Percentiles rank a stretch among this genome's conserved stretches.
These are phyloP conservation scores for Dipodascopsis uninucleata DNA, from an alignment of 805 yeast genomes.

Conservation along the genomic window DNA sequence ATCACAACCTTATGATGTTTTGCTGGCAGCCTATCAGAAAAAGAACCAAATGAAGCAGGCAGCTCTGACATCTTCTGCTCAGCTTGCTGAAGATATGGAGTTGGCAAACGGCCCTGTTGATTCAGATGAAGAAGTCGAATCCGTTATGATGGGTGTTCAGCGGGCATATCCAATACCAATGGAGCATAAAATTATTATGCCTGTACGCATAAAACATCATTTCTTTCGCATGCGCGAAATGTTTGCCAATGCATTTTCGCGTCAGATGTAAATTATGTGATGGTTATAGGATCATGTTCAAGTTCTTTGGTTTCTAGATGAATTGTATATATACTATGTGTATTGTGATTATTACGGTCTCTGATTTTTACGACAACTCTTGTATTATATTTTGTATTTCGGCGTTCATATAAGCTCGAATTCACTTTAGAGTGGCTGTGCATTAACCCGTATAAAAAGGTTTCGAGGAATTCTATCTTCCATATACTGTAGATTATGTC, in stretches of 20 bases:
- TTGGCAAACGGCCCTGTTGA: constrained; percentile 48
- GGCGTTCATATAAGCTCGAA: no score
- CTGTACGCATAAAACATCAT: constrained; percentile 65
- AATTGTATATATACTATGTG: no score
- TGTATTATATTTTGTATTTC: no score
- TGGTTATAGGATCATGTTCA: no score
- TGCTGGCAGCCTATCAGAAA: constrained; percentile 85
- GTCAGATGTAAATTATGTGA: constrained; percentile 21
- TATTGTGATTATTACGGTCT: no score
- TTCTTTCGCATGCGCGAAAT: constrained; percentile 88
- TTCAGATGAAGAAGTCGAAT: constrained; percentile 90
- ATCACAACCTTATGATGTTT: constrained; percentile 84
- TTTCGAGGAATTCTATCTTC: no score
- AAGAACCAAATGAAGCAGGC: constrained; percentile 80
- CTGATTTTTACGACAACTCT: no score
- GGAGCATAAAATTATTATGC: constrained; percentile 67
- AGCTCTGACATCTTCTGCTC: constrained; percentile 43
- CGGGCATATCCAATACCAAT: constrained; percentile 73
- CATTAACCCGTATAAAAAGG: no score
- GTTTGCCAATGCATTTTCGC: constrained; percentile 81
- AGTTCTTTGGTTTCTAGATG: no score
- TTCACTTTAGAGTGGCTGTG: no score
- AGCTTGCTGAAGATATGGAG: constrained; percentile 37
- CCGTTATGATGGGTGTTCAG: constrained; percentile 83
- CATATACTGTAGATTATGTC: no score